Conservation (phyloP, 1,284 basidiomycete species). For the Austropuccinia psidii region DNA sequence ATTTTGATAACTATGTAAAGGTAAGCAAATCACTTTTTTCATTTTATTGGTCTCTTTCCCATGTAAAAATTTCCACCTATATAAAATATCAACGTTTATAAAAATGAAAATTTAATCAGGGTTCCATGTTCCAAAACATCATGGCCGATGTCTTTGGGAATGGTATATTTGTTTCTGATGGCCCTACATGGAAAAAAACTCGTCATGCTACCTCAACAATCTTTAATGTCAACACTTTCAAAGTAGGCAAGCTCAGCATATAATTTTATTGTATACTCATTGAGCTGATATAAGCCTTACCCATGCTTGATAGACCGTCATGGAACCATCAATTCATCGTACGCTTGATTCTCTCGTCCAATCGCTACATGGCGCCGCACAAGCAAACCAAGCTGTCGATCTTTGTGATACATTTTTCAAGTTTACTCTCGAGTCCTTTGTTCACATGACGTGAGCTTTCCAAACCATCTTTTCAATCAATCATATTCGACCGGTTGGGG, state of each 20-base stretch:
- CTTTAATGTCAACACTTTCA: slow-evolving; percentile 11
- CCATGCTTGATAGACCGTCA: not conserved
- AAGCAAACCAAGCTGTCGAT: not conserved
- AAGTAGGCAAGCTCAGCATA: not conserved
- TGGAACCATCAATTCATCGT: not conserved
- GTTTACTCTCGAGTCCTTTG: not conserved
- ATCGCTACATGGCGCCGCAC: too few relatives aligned
- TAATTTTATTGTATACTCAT: not conserved
- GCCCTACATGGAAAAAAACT: slow-evolving; percentile 5
- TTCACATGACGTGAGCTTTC: not conserved
- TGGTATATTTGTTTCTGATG: slow-evolving; percentile 27
- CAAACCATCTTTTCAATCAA: too few relatives aligned
- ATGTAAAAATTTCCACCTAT: not conserved
- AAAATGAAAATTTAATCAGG: not conserved
- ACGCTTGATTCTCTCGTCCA: not conserved
- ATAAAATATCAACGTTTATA: not conserved
- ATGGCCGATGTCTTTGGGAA: slow-evolving; percentile 28
- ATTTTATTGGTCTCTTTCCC: not conserved
- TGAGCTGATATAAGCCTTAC: not conserved
- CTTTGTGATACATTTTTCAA: not conserved
- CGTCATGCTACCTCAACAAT: slow-evolving; percentile 12
- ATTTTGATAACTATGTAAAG: slow-evolving; percentile 28
- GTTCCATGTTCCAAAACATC: not conserved
- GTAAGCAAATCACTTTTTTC: not conserved
- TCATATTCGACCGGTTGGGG: too few relatives aligned